Evolutionary conservation across 371 early-diverging fungal genomes (phyloP).

Genomic region (Dinochytrium kinnereticum): DNA sequence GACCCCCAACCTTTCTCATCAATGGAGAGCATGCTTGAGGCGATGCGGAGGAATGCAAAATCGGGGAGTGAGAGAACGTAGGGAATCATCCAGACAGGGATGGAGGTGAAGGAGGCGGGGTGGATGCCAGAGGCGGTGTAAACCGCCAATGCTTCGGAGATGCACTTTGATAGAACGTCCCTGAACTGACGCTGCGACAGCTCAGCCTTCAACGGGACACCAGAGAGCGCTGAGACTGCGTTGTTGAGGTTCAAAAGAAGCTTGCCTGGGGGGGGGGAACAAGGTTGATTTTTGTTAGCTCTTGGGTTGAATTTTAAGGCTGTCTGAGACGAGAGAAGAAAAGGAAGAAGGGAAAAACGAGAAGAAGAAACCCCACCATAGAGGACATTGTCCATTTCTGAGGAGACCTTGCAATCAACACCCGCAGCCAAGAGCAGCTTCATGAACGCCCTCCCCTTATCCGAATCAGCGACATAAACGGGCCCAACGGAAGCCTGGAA

Average conservation of each 20-base stretch:
- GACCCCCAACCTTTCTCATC: conserved; percentile 23
- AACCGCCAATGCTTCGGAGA: conserved; percentile 41
- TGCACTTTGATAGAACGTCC: conserved; percentile 33
- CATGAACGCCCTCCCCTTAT: conserved; percentile 26
- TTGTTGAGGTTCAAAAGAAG: conserved; percentile 50
- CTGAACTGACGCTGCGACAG: conserved; percentile 34
- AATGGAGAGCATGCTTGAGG: conserved; percentile 30
- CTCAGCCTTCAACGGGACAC: conserved; percentile 35
- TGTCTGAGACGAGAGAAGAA: not conserved
- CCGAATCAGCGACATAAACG: conserved; percentile 35
- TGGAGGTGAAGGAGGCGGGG: conserved; percentile 39
- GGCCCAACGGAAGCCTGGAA: conserved; percentile 37
- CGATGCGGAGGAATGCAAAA: conserved; percentile 28
- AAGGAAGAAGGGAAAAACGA: not conserved
- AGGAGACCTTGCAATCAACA: conserved; percentile 19
- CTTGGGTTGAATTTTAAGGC: no score
- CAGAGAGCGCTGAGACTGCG: conserved; percentile 46
- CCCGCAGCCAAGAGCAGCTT: conserved; percentile 30
- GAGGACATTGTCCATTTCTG: conserved; percentile 41
- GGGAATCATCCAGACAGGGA: conserved; percentile 31
- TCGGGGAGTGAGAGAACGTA: conserved; percentile 34
- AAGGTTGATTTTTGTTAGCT: no score
- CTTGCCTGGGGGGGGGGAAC: conserved; percentile 24
- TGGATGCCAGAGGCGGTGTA: conserved; percentile 40
- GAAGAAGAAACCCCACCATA: conserved; percentile 31